A percentile compares a stretch with the other conserved stretches of the same genome.
phyloP scores from a whole-genome alignment of 2,329 filamentous ascomycete species.

The Paracorniculantispora psalliotae region DNA sequence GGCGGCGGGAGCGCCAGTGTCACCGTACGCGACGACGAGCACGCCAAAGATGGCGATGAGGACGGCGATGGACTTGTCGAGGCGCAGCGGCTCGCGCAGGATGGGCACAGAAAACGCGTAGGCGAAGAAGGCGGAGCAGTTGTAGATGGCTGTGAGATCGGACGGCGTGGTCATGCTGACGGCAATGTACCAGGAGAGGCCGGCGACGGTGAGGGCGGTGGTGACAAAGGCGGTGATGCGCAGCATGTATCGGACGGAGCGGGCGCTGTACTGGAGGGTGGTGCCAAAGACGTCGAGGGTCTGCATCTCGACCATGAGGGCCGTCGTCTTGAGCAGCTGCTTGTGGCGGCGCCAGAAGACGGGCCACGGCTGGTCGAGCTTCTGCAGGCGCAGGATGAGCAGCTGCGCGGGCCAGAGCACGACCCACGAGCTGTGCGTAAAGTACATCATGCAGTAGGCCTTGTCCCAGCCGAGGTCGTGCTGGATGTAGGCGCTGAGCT shows the following conservation, averaged over 20 bases:
- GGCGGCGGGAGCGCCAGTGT: constrained; percentile 42
- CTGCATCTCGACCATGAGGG: constrained; percentile 80
- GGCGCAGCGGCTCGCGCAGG: constrained; percentile 74
- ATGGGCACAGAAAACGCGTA: constrained; percentile 94
- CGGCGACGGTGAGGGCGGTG: constrained; percentile 79
- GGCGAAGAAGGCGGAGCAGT: constrained; percentile 97
- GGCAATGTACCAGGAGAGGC: constrained; percentile 91
- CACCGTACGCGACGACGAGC: constrained; percentile 91
- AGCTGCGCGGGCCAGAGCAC: constrained; percentile 86
- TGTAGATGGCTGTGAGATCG: constrained; percentile 97
- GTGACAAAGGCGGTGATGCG: constrained; percentile 79
- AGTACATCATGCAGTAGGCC: constrained; percentile 98
- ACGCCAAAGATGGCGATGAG: constrained; percentile 83
- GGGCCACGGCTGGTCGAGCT: constrained; percentile 71
- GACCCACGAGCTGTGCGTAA: constrained; percentile 92
- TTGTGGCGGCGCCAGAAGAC: constrained; percentile 72
- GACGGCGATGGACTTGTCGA: constrained; percentile 84
- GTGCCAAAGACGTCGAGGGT: constrained; percentile 60
- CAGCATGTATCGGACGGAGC: constrained; percentile 63
- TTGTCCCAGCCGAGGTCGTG: constrained; percentile 91
- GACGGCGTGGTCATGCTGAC: constrained; percentile 89
- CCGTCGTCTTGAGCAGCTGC: constrained; percentile 47
- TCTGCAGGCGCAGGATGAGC: constrained; percentile 71
- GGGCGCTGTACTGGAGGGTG: constrained; percentile 30
- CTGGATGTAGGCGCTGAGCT: constrained; percentile 93